phyloP scores from a whole-genome alignment of 2,329 filamentous ascomycete genomes.

The Hypoxylon sp. region DNA sequence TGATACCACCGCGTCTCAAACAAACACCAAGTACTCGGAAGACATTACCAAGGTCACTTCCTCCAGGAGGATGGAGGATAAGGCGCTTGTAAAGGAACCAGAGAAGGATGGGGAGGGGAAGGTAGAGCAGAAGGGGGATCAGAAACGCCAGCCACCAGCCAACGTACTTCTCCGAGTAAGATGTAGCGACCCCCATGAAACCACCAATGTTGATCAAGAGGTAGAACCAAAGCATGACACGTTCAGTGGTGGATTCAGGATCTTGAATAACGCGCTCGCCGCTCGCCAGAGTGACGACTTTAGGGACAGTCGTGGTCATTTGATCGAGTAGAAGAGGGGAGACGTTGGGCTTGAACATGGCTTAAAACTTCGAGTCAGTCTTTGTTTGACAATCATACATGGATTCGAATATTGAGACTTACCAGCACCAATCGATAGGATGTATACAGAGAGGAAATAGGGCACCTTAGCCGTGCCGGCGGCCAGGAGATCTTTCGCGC shows the following conservation, averaged over 20 bases:
- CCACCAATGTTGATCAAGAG: conserved; percentile 69
- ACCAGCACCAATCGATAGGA: conserved; percentile 73
- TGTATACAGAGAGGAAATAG: conserved; percentile 67
- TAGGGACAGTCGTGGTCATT: conserved; percentile 69
- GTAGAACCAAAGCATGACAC: conserved; percentile 77
- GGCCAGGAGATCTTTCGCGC: conserved; percentile 61
- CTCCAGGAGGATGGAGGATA: conserved; percentile 62
- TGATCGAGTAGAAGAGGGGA: conserved; percentile 78
- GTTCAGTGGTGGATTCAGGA: conserved; percentile 73
- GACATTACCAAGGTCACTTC: conserved; percentile 62
- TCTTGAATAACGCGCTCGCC: conserved; percentile 79
- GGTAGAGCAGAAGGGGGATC: conserved; percentile 61
- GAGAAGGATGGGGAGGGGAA: conserved; percentile 60
- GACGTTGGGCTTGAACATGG: conserved; percentile 80
- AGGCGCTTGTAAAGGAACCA: conserved; percentile 62
- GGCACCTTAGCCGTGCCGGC: conserved; percentile 66
- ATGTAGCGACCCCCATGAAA: conserved; percentile 67
- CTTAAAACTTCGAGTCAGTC: conserved; percentile 27
- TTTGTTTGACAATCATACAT: neutral
- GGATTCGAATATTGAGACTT: conserved; percentile 53
- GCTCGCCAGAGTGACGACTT: conserved; percentile 64
- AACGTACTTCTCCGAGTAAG: conserved; percentile 67
- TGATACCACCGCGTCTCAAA: conserved; percentile 59
- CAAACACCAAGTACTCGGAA: conserved; percentile 60
- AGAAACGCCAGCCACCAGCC: conserved; percentile 66